A percentile compares a stretch with the other conserved stretches of the same genome.
Conservation (phyloP, 179 eudicot genomes). For the Silene coronaria region DNA sequence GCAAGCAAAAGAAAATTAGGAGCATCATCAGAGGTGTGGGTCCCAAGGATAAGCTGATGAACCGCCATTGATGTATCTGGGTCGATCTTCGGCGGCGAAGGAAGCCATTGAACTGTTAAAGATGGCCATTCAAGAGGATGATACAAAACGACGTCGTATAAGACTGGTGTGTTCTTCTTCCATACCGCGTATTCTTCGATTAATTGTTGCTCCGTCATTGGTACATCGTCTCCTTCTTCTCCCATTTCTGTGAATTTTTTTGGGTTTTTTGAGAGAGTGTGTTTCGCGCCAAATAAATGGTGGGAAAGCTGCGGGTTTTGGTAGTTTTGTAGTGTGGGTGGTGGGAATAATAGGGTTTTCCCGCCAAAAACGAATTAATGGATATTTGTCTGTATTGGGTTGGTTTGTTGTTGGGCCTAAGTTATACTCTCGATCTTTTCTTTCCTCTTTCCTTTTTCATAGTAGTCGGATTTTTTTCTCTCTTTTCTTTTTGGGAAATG, state of each 20-base stretch:
- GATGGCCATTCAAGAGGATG: constrained; percentile 91
- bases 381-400: too few relatives aligned
- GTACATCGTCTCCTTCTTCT: constrained; percentile 14
- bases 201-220: constrained; percentile 30
- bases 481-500: too few relatives aligned
- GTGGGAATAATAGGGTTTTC: constrained; percentile 19
- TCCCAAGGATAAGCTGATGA: constrained; percentile 69
- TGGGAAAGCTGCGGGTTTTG: background rate
- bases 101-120: constrained; percentile 86
- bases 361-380: constrained; percentile 16
- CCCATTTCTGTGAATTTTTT: constrained; percentile 14
- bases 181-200: constrained; percentile 76
- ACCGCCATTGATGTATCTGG: constrained; percentile 39
- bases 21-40: constrained; percentile 70
- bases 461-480: too few relatives aligned
- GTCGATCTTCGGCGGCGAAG: constrained; percentile 34
- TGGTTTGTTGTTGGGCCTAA: too few relatives aligned
- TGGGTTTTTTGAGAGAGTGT: background rate
- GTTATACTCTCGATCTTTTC: too few relatives aligned
- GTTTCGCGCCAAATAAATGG: constrained; percentile 23
- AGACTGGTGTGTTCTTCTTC: constrained; percentile 88
- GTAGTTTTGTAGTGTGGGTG: background rate
- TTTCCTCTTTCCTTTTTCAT: too few relatives aligned
- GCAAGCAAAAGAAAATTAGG: constrained; percentile 79
- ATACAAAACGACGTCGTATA: constrained; percentile 67